Conservation (phyloP, 2,329 filamentous ascomycete species). For the Didymellaceae sp. region DNA sequence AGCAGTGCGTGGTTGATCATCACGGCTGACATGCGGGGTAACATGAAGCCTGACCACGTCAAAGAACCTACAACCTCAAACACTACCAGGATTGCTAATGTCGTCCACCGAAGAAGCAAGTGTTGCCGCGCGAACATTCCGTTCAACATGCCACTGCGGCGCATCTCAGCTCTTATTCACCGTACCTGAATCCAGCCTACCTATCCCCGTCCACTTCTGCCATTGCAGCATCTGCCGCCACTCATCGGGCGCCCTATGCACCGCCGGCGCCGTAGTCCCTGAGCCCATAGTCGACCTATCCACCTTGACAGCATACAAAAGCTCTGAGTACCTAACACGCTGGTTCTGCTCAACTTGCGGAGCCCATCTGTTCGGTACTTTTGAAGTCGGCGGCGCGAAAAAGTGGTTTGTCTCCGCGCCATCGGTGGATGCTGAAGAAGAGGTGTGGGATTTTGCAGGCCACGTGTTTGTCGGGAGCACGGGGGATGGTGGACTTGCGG, state of each 20-base stretch:
- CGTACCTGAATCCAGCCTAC: constrained; percentile 44
- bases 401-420: constrained; percentile 34
- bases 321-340: constrained; percentile 51
- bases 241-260: constrained; percentile 56
- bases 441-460: constrained; percentile 32
- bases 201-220: constrained; percentile 54
- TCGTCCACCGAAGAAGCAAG: neutral
- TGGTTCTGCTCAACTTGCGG: constrained; percentile 62
- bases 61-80: neutral
- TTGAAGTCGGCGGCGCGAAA: neutral
- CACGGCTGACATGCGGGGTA: constrained; percentile 3
- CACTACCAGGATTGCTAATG: neutral
- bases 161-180: constrained; percentile 43
- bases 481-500: constrained; percentile 47
- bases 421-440: constrained; percentile 36
- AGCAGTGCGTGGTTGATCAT: constrained; percentile 2
- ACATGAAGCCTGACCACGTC: neutral
- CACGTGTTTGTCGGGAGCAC: constrained; percentile 47
- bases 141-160: constrained; percentile 16
- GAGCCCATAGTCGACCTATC: constrained; percentile 26
- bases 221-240: constrained; percentile 60
- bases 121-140: neutral
- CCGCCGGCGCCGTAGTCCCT: constrained; percentile 53
- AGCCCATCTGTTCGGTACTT: constrained; percentile 45
- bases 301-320: constrained; percentile 49